Evolutionary conservation across 441 rosid species (phyloP), one percentile per base, ranked within the genome.

Genomic region (Gossypium schwendimanii): DNA sequence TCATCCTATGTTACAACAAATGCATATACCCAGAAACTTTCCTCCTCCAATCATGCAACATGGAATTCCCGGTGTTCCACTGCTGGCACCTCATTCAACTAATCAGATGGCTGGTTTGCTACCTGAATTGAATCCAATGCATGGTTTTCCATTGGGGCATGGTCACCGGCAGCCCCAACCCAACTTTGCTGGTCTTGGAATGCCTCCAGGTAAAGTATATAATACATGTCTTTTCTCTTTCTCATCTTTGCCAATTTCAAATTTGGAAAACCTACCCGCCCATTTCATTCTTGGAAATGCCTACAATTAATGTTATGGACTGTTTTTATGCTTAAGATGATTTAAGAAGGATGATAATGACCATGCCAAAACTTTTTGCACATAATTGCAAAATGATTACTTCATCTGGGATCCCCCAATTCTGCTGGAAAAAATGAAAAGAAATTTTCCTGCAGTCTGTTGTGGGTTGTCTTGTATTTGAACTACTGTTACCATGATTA

Each of bases 101-200:
- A 83, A 82, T 73, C 97, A 88, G 70, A 58, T 77, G 58, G 59
- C 91, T n/a, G 85, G 91, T 71, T 83, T 85, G 79, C 70, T 84
- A 58, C 89, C 80, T 17, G 97, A 88, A 76, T 54, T 83, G 41
- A 86, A 80, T 78, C 82, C 85, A 3, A 80, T 87, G 80, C 97
- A 87, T 70, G 90, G 93, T 64, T 77, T 86, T 53, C 87, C 91
- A 53, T 84, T 85, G 58, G 84, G 89, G 77, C 94, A 82, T 63
- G 84, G 89, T 78, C 93, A 83, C 61, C 77, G 69, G 84, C 97
- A 84, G 81, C 89, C 89, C 39, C 97, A 83, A 70, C 89, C 89
- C 23, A 86, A 86, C 83, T 79, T 85, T 60, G 77, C 85, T 7
- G 80, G 85, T 72, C 31, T 50, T 60, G 85, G 88, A 55, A 84